Percentiles rank a stretch among this genome's conserved stretches.
phyloP scores from a whole-genome alignment of 176 grass and related monocot genomes.

The Bromus sterilis region DNA sequence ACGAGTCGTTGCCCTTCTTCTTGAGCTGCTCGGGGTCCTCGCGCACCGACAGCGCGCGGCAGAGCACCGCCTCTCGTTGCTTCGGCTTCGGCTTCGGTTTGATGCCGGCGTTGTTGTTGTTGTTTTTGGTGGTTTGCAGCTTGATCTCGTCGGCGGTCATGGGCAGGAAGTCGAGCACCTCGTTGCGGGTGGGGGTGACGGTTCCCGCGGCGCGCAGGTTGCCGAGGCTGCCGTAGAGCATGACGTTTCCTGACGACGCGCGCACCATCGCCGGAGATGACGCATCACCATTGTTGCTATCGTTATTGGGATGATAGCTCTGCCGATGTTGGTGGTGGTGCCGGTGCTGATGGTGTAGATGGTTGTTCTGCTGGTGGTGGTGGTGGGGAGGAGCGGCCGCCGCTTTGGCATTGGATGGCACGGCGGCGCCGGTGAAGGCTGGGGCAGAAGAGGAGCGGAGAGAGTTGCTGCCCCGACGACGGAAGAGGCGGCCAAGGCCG shows the following conservation, averaged over 20 bases:
- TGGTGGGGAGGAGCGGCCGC: not conserved
- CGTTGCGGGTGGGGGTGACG: not conserved
- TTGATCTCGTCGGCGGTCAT: not conserved
- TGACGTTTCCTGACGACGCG: not conserved
- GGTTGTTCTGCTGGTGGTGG: not conserved
- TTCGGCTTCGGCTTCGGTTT: not conserved
- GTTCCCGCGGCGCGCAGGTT: not conserved
- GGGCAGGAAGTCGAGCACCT: not conserved
- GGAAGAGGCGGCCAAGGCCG: not conserved
- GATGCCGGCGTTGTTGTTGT: not conserved
- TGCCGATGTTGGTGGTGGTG: not conserved
- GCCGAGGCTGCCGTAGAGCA: not conserved
- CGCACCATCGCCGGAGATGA: not conserved
- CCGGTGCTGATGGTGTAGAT: not conserved
- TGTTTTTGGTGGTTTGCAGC: not conserved
- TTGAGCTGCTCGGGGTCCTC: not conserved
- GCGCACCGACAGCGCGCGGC: not conserved
- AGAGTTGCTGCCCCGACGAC: not conserved
- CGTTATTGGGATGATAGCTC: not conserved
- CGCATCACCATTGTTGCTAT: not conserved
- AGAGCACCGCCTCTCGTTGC: not conserved
- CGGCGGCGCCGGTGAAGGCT: not conserved
- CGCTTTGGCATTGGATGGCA: not conserved
- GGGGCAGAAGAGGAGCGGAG: not conserved
- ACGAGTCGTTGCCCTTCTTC: slow-evolving; percentile 1